Evolutionary conservation across 83 land plant genomes (phyloP).

Genomic region (Picea mariana): DNA sequence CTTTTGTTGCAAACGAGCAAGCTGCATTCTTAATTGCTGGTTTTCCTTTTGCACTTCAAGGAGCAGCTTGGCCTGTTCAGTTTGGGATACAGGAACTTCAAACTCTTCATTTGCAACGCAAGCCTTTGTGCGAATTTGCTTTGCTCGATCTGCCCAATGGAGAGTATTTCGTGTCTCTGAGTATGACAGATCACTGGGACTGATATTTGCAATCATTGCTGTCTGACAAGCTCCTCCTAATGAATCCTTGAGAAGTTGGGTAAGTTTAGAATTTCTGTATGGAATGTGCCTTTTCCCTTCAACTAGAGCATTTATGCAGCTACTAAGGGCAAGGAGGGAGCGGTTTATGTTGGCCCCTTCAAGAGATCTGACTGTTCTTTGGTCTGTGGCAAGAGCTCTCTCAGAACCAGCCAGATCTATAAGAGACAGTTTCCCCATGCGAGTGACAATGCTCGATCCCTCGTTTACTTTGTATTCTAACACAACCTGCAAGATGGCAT

Average conservation of each 20-base stretch:
- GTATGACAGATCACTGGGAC: constrained; percentile 42
- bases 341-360: constrained; percentile 61
- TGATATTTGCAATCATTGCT: constrained; percentile 56
- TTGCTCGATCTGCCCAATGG: constrained; percentile 58
- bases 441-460: no score
- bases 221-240: constrained; percentile 54
- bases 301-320: constrained; percentile 56
- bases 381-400: constrained; percentile 56
- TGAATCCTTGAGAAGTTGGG: constrained; percentile 58
- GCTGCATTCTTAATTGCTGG: constrained; percentile 23
- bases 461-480: no score
- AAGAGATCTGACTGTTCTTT: constrained; percentile 39
- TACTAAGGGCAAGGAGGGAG: constrained; percentile 47
- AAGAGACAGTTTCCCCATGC: constrained; percentile 44
- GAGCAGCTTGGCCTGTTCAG: constrained; percentile 31
- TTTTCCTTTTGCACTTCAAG: constrained; percentile 46
- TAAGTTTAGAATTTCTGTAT: constrained; percentile 55
- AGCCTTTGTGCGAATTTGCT: constrained; percentile 51
- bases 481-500: neutral
- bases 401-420: constrained; percentile 57
- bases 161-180: constrained; percentile 56
- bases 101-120: constrained; percentile 25
- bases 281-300: constrained; percentile 56
- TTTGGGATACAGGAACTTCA: constrained; percentile 21
- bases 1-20: constrained; percentile 13